Percentiles rank a stretch among this genome's conserved stretches.
phyloP scores from a whole-genome alignment of 345 rosid species.

The Hypericum androsaemum region DNA sequence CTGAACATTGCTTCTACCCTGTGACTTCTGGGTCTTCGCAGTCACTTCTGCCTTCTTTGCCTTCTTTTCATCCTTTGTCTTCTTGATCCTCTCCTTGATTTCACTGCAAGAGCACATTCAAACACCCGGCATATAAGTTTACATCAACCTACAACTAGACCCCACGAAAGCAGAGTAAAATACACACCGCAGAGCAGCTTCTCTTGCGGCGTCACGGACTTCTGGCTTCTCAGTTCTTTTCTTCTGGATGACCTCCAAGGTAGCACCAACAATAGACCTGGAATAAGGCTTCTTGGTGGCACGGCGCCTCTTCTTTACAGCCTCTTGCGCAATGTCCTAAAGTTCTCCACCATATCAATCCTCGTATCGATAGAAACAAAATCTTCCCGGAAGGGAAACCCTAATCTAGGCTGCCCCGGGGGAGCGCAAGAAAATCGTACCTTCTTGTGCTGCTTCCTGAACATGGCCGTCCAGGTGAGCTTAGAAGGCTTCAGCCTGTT shows the following conservation, averaged over 20 bases:
- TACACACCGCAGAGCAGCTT: conserved; percentile 27
- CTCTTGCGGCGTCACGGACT: conserved; percentile 31
- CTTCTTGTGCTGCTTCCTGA: conserved; percentile 31
- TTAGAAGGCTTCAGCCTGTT: conserved; percentile 29
- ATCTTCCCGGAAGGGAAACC: too few species aligned
- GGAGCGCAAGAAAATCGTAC: not conserved
- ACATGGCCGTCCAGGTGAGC: conserved; percentile 31
- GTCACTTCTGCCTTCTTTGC: conserved; percentile 29
- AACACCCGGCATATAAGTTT: not conserved
- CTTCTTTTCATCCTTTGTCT: conserved; percentile 27
- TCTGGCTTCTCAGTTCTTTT: conserved; percentile 28
- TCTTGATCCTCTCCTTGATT: conserved; percentile 31
- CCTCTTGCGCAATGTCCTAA: conserved; percentile 27
- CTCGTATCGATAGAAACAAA: too few species aligned
- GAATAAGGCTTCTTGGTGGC: conserved; percentile 26
- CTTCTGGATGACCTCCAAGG: conserved; percentile 33
- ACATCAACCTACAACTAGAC: too few species aligned
- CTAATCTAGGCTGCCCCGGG: too few species aligned
- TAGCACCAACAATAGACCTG: conserved; percentile 26
- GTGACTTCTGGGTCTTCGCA: conserved; percentile 18
- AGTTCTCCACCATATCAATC: not conserved
- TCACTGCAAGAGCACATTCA: conserved; percentile 7
- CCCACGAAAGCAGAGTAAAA: not conserved
- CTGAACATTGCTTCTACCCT: conserved; percentile 13
- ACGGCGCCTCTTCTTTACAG: conserved; percentile 27